Evolutionary conservation across 495 filamentous ascomycete species (phyloP).

Genomic region (Platismatia glauca): DNA sequence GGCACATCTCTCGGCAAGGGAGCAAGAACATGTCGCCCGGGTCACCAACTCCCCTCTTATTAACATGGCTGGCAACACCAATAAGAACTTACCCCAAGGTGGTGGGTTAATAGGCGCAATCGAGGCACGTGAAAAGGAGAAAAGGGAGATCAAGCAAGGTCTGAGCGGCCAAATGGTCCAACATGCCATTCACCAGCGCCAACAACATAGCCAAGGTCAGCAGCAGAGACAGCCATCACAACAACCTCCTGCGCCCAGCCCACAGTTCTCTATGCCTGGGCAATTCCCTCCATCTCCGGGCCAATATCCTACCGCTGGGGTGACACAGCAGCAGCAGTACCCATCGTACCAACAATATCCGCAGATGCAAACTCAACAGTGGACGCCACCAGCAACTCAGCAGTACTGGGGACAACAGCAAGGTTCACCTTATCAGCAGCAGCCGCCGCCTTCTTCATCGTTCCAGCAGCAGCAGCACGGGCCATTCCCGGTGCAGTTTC

Average conservation of each 20-base stretch:
- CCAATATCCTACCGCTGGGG: slow-evolving; percentile 6
- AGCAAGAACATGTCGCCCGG: slow-evolving; percentile 88
- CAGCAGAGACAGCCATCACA: slow-evolving; percentile 38
- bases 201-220: slow-evolving; percentile 47
- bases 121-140: slow-evolving; percentile 65
- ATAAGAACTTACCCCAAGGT: slow-evolving; percentile 36
- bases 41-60: slow-evolving; percentile 77
- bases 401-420: slow-evolving; percentile 20
- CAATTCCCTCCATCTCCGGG: slow-evolving; percentile 21
- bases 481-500: slow-evolving; percentile 33
- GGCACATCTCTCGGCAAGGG: slow-evolving; percentile 75
- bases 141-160: slow-evolving; percentile 59
- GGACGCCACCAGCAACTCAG: slow-evolving; percentile 16
- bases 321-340: slow-evolving; percentile 11
- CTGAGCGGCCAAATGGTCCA: slow-evolving; percentile 65
- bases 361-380: slow-evolving; percentile 21
- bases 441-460: slow-evolving; percentile 12
- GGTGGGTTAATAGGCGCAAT: slow-evolving; percentile 68
- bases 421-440: slow-evolving; percentile 17
- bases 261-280: slow-evolving; percentile 24
- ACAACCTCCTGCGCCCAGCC: slow-evolving; percentile 27
- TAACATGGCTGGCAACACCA: slow-evolving; percentile 51
- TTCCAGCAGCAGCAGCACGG: slow-evolving; percentile 26
- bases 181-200: slow-evolving; percentile 67
- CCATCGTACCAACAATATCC: slow-evolving; percentile 19